Percentiles rank a stretch among this genome's conserved stretches.
These are phyloP conservation scores for Diplodia intermedia DNA, from an alignment of 2,329 filamentous ascomycete genomes.

Conservation along the genomic window DNA sequence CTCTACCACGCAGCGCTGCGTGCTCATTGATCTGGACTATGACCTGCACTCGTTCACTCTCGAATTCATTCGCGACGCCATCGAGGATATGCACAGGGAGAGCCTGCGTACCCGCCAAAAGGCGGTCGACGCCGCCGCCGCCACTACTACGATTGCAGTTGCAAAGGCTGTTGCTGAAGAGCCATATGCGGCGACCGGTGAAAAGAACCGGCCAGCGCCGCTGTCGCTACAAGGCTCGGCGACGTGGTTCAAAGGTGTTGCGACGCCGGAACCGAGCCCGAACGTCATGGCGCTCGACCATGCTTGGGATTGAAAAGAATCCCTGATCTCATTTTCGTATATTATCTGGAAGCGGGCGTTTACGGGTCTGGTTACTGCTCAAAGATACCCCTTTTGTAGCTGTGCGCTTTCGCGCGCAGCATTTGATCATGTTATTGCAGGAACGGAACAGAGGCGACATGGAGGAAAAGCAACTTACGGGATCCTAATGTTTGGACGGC, in stretches of 20 bases:
- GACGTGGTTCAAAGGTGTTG: conserved; percentile 43
- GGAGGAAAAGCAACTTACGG: conserved; percentile 12
- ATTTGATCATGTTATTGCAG: conserved; percentile 30
- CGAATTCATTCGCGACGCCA: conserved; percentile 43
- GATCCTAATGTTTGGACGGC: conserved; percentile 26
- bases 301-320: conserved; percentile 22
- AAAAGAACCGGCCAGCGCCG: conserved; percentile 36
- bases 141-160: conserved; percentile 31
- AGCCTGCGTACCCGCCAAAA: conserved; percentile 27
- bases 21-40: conserved; percentile 49
- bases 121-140: conserved; percentile 10
- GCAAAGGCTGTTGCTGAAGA: conserved; percentile 34
- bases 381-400: conserved; percentile 33
- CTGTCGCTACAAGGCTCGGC: conserved; percentile 40
- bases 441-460: conserved; percentile 9
- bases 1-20: conserved; percentile 43
- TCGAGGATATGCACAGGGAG: conserved; percentile 43
- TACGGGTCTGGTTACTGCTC: conserved; percentile 26
- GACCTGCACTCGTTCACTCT: conserved; percentile 45
- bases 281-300: conserved; percentile 21
- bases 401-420: conserved; percentile 31
- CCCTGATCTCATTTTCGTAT: conserved; percentile 18
- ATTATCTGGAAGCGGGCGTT: conserved; percentile 27
- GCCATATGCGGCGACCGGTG: conserved; percentile 31
- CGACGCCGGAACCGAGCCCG: conserved; percentile 51